Percentiles rank a stretch among this genome's conserved stretches.
These are phyloP conservation scores for Quercus engelmannii DNA, from an alignment of 306 rosid species.

Conservation along the genomic window DNA sequence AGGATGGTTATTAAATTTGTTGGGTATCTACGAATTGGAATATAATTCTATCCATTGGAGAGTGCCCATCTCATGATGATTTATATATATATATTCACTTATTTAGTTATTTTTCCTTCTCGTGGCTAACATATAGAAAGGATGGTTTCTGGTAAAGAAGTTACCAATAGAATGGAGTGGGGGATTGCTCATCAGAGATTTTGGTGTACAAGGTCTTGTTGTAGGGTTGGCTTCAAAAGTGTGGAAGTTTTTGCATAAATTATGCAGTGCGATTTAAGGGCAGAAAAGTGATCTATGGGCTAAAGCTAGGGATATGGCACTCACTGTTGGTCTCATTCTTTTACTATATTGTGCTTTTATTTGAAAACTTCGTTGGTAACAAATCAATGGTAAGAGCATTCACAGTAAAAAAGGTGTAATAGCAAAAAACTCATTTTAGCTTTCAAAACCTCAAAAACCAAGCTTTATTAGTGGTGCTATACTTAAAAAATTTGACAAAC, in stretches of 20 bases:
- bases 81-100: too few relatives aligned
- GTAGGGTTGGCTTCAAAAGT: constrained; percentile 35
- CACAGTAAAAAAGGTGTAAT: too few relatives aligned
- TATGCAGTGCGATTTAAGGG: constrained; percentile 61
- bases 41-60: too few relatives aligned
- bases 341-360: constrained; percentile 68
- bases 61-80: too few relatives aligned
- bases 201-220: constrained; percentile 30
- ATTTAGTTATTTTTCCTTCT: neutral
- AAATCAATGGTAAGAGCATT: too few relatives aligned
- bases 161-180: constrained; percentile 44
- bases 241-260: constrained; percentile 43
- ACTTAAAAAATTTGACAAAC: too few relatives aligned
- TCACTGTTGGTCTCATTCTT: constrained; percentile 61
- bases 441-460: too few relatives aligned
- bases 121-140: neutral
- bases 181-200: constrained; percentile 36
- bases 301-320: constrained; percentile 76
- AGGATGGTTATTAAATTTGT: too few relatives aligned
- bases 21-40: too few relatives aligned
- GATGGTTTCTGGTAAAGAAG: constrained; percentile 34
- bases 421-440: too few relatives aligned
- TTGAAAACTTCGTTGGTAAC: constrained; percentile 64
- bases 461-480: too few relatives aligned
- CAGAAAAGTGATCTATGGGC: constrained; percentile 59